Base-by-base conservation (phyloP, 352 stramenopile species). In the Thraustochytrium sp. region DNA sequence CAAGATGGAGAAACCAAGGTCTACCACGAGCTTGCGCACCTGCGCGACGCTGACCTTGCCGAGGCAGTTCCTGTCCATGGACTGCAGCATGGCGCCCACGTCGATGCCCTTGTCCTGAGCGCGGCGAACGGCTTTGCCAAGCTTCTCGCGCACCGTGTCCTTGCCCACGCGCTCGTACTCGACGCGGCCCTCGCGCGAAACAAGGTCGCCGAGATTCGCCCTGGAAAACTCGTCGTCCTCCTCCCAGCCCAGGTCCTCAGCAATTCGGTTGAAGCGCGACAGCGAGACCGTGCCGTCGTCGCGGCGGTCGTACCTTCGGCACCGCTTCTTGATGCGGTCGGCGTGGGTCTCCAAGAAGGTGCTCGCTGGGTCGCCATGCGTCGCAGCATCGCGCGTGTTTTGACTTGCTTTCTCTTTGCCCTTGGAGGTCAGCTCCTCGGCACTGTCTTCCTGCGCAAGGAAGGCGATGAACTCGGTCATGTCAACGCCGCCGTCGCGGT, bases 381-480 rank as follows among this genome's bases (percentile, higher is more conserved):
- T 21, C 5, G 54, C 5, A 34, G 5, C 5, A 13, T 21, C n/a
- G n/a, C n/a, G n/a, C n/a, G n/a, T n/a, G n/a, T n/a, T n/a, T n/a
- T n/a, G n/a, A n/a, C n/a, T n/a, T n/a, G n/a, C n/a, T n/a, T n/a
- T n/a, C n/a, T n/a, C n/a, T n/a, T n/a, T n/a, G n/a, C n/a, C n/a
- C n/a, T n/a, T n/a, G n/a, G n/a, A n/a, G n/a, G n/a, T n/a, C n/a
- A n/a, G n/a, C n/a, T n/a, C 65, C 8, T n/a, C 65, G 18, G 16
- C 31, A 48, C 4, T 26, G 0, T 29, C 23, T 4, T 80, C 9
- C n/a, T n/a, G n/a, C 11, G 26, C 16, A 8, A 92, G 89, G 21
- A 95, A 86, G 3, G 84, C 82, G 46, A 89, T 89, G 62, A 95
- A 94, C 85, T 93, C 89, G 0, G 34, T 76, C 18, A 92, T 61